Percentiles rank a stretch among this genome's conserved stretches.
Conservation (phyloP, 192 early-diverging fungal species). For the Podila clonocystis region DNA sequence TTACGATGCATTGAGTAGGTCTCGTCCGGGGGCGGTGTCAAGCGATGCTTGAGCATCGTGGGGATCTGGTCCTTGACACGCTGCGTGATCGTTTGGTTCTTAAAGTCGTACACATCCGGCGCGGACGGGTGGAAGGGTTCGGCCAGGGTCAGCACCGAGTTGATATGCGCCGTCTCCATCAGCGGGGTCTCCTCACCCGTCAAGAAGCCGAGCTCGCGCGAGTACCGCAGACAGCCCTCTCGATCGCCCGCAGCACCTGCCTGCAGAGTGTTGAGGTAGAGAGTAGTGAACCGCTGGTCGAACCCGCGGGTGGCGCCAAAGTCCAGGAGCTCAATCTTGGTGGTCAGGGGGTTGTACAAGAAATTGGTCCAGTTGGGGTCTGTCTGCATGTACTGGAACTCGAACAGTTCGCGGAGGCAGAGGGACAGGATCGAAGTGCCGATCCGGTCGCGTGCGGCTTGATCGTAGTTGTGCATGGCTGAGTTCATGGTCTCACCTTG, state of each 20-base stretch:
- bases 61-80: slow-evolving; percentile 91
- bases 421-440: slow-evolving; percentile 81
- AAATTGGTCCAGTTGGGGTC: slow-evolving; percentile 99
- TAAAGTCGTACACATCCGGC: slow-evolving; percentile 80
- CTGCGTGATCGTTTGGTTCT: slow-evolving; percentile 81
- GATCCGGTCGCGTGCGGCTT: slow-evolving; percentile 63
- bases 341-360: slow-evolving; percentile 76
- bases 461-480: slow-evolving; percentile 28
- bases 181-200: slow-evolving; percentile 92
- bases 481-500: slow-evolving; percentile 75
- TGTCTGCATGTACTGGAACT: slow-evolving; percentile 97
- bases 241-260: slow-evolving; percentile 79
- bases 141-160: slow-evolving; percentile 87
- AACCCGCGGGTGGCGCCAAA: slow-evolving; percentile 95
- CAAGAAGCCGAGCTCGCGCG: slow-evolving; percentile 86
- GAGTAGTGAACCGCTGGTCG: slow-evolving; percentile 73
- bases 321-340: slow-evolving; percentile 87
- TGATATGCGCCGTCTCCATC: slow-evolving; percentile 78
- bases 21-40: slow-evolving; percentile 98
- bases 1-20: slow-evolving; percentile 96
- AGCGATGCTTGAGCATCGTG: slow-evolving; percentile 90
- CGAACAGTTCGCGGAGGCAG: slow-evolving; percentile 90
- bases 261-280: slow-evolving; percentile 80
- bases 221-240: slow-evolving; percentile 79
- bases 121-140: slow-evolving; percentile 77